Base-by-base conservation (phyloP, 2,329 filamentous ascomycete species). In the Colletotrichum tanaceti region DNA sequence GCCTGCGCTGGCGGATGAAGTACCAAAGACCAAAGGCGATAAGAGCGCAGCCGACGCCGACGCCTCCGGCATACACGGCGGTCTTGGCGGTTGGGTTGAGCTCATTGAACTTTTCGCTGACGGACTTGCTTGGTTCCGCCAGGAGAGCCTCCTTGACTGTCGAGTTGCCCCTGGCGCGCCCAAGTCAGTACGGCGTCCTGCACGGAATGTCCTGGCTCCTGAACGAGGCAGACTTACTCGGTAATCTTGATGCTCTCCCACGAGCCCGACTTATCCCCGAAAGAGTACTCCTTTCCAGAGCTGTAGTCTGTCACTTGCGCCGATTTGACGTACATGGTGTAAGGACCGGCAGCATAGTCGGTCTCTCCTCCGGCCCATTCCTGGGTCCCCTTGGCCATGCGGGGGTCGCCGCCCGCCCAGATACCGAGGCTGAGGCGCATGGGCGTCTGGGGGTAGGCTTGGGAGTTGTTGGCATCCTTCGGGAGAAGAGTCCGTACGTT, bases 371-470 rank as follows among this genome's bases (percentile, higher is more conserved):
- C 90, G 65, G 91, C 91, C 91, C 91, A 93, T 64, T 89, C 81
- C 59, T 90, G 86, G 2, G 89, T 91, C 14, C 86, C 83, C 58
- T 84, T 50, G 49, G 85, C 78, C 75, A 90, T 77, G 47, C 80
- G 75, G 6, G 87, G 79, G 71, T 92, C 85, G 70, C 89, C 84
- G 64, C 87, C 85, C 59, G 90, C 86, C 85, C 88, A 91, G 72
- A 91, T 89, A 62, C 90, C 90, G 20, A 93, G 75, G 60, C 87
- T 89, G 58, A 93, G 78, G 58, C 88, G 87, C 89, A 91, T 91
- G 1, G 92, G 92, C 0, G 92, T 94, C 76, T 95, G 92, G 0
- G 92, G 92, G 77, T 88, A 94, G 75, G 86, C 86, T 58, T 85
- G 77, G 14, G 89, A 88, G 72, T 85, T 85, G 75, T 89, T 86